A percentile compares a stretch with the other conserved stretches of the same genome.
Conservation (phyloP, 768 basidiomycete genomes). For the Amanita phalloides region DNA sequence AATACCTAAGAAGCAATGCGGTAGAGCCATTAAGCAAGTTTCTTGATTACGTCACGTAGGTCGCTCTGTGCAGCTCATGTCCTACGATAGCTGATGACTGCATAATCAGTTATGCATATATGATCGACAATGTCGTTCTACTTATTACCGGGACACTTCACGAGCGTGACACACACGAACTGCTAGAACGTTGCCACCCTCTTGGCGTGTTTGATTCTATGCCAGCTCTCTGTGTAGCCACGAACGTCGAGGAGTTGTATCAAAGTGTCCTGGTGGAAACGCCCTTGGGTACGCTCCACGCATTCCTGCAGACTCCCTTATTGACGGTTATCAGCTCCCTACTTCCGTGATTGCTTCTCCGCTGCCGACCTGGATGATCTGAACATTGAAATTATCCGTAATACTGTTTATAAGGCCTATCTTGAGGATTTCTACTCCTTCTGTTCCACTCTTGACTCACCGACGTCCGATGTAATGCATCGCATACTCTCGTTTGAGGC, state of each 20-base stretch:
- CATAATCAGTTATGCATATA: slow-evolving; percentile 77
- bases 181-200: slow-evolving; percentile 94
- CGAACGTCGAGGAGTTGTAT: slow-evolving; percentile 96
- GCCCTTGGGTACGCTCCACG: slow-evolving; percentile 64
- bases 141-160: slow-evolving; percentile 96
- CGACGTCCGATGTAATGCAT: slow-evolving; percentile 89
- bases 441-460: slow-evolving; percentile 66
- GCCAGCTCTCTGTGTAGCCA: slow-evolving; percentile 98
- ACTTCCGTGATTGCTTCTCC: slow-evolving; percentile 92
- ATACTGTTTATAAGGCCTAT: slow-evolving; percentile 98
- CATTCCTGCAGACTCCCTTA: neutral
- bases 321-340: slow-evolving; percentile 50
- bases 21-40: slow-evolving; percentile 88
- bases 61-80: slow-evolving; percentile 10
- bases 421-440: slow-evolving; percentile 94
- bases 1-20: slow-evolving; percentile 84
- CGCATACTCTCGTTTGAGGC: slow-evolving; percentile 92
- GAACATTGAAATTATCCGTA: slow-evolving; percentile 99
- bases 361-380: slow-evolving; percentile 96
- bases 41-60: slow-evolving; percentile 96
- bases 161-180: slow-evolving; percentile 94
- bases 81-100: slow-evolving; percentile 1
- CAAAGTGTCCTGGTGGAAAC: slow-evolving; percentile 97
- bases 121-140: slow-evolving; percentile 99
- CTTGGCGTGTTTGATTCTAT: slow-evolving; percentile 96